phyloP scores from a whole-genome alignment of 352 stramenopile species.

The Globisporangium abappressorium region DNA sequence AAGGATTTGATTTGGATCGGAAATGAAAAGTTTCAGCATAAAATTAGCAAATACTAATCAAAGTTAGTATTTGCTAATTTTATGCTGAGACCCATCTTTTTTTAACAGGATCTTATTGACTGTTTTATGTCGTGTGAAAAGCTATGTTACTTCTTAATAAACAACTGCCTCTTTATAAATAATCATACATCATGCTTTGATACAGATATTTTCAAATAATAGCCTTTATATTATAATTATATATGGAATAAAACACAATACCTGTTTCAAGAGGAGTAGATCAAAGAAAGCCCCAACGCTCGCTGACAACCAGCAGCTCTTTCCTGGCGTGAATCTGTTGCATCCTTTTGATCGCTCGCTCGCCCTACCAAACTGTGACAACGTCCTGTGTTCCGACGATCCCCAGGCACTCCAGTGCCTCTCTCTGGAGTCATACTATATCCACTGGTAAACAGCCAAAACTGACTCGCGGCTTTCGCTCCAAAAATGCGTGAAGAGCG shows the following conservation, averaged over 20 bases:
- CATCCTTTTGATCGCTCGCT: background rate
- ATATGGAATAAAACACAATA: background rate
- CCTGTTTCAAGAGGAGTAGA: background rate
- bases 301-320: background rate
- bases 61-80: background rate
- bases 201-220: background rate
- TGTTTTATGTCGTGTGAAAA: background rate
- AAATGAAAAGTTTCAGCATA: background rate
- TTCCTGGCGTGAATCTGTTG: background rate
- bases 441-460: background rate
- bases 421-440: background rate
- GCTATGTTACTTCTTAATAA: background rate
- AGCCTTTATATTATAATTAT: background rate
- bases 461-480: background rate
- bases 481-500: background rate
- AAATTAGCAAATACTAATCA: too few species aligned
- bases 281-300: background rate
- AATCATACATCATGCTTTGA: background rate
- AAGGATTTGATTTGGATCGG: conserved; percentile 4
- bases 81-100: background rate
- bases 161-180: background rate
- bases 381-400: background rate
- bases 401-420: background rate
- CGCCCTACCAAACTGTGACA: background rate
- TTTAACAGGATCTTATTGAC: background rate